phyloP scores from a whole-genome alignment of 139 green algal species.

The Chlamydomonas incerta region DNA sequence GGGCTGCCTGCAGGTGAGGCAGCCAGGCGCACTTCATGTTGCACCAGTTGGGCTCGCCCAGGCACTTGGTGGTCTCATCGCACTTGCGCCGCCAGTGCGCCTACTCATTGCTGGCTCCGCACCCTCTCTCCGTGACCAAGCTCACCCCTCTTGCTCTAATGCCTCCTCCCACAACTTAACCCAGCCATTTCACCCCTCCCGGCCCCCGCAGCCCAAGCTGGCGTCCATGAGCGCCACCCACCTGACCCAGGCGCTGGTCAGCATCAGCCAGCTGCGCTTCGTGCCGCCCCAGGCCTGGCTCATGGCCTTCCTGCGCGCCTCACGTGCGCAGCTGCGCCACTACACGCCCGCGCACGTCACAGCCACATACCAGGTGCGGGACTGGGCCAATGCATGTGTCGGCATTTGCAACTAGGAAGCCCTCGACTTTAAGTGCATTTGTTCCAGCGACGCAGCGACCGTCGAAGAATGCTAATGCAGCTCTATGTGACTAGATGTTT shows the following conservation, averaged over 20 bases:
- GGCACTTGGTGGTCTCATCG: background rate
- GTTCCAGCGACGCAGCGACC: no score
- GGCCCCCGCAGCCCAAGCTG: constrained; percentile 26
- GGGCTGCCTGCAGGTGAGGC: constrained; percentile 22
- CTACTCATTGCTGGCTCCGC: background rate
- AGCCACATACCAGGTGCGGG: constrained; percentile 23
- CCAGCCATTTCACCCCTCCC: background rate
- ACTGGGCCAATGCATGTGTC: no score
- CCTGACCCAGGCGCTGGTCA: constrained; percentile 25
- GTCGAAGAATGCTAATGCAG: no score
- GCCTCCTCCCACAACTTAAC: background rate
- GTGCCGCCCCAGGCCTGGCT: constrained; percentile 34
- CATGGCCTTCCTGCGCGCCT: constrained; percentile 16
- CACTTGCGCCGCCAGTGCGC: background rate
- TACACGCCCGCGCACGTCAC: constrained; percentile 10
- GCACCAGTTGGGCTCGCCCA: no score
- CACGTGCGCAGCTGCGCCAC: background rate
- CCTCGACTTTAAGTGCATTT: no score
- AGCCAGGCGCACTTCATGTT: background rate
- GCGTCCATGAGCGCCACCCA: constrained; percentile 3
- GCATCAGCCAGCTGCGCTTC: constrained; percentile 1
- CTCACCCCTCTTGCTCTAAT: background rate
- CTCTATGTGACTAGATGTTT: no score
- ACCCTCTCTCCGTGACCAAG: background rate
- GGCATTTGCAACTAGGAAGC: background rate